Conservation (phyloP, 257 asterid species). For the Marsdenia floribunda region DNA sequence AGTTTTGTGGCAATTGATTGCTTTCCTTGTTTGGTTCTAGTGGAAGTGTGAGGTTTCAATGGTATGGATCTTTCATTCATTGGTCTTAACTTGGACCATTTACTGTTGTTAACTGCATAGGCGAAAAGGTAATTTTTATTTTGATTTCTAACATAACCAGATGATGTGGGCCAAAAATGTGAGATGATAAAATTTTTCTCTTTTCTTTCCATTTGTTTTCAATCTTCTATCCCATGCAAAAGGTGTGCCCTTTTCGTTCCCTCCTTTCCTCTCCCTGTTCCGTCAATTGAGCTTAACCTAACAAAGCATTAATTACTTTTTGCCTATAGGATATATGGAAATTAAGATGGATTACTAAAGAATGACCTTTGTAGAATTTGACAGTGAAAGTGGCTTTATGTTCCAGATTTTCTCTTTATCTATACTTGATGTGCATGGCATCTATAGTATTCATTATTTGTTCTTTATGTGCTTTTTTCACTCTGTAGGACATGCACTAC, state of each 20-base stretch:
- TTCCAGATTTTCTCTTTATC: background rate
- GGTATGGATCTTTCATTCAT: too few relatives aligned
- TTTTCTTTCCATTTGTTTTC: background rate
- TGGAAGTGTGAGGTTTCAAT: too few relatives aligned
- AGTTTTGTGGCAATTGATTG: background rate
- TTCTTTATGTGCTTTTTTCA: constrained; percentile 10
- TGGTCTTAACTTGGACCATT: too few relatives aligned
- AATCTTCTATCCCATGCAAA: background rate
- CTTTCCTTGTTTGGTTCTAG: background rate
- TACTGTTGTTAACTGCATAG: too few relatives aligned
- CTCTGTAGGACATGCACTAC: constrained; percentile 90
- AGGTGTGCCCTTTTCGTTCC: background rate
- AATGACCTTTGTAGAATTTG: background rate
- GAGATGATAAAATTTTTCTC: background rate
- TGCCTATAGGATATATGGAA: background rate
- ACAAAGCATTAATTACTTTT: background rate
- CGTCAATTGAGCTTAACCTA: background rate
- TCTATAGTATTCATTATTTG: background rate
- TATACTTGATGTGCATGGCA: background rate
- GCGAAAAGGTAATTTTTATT: too few relatives aligned
- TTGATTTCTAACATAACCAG: background rate
- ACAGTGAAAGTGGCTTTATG: background rate
- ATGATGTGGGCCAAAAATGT: background rate
- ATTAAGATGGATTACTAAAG: background rate
- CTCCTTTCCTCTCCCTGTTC: background rate